Evolutionary conservation across 169 alveolate genomes (phyloP), one percentile per base, ranked within the genome.

Genomic region (Plasmodium sp.): DNA sequence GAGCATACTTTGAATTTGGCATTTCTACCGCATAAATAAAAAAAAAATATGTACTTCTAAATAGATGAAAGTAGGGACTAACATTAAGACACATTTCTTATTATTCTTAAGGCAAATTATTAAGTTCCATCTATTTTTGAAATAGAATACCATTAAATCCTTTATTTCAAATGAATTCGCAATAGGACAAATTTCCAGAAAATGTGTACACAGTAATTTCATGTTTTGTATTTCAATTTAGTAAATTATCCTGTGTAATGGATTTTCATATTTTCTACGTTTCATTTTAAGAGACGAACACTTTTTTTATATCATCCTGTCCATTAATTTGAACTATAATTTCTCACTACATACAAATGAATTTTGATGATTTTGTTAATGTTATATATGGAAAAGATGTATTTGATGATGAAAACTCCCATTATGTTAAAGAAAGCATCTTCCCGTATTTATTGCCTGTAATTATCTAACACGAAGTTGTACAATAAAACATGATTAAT

Each of bases 361-460:
- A 88, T 88, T 88, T 88, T 88, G 94, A 88, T 41, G 83, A 88
- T 88, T 88, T 88, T 88, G 94, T 88, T 79, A 54, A 88, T 67
- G 72, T 31, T 67, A n/a, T 88, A 88, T 88, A 88, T 58, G 94
- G 88, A 88, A 80, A 88, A 54, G 58, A 88, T 81, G 90, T 88
- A 18, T 88, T 88, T 79, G 90, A 88, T 41, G 94, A 88, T 88
- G 94, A 80, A 80, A 88, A 88, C 72, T 79, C 83, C 31, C 48
- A 88, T 27, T 88, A 88, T 48, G 81, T 88, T 80, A 88, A 51
- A 54, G 88, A 88, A 56, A 12, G 43, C 41, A 67, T 88, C 81
- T 79, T 88, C 81, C 94, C 94, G 18, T 88, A 51, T 58, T 81
- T 88, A 88, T 12, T 88, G 43, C 94, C 94, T 56, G 94, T 88